Evolutionary conservation across 2,329 filamentous ascomycete species (phyloP).

Genomic region (Dactylonectria macrodidyma): DNA sequence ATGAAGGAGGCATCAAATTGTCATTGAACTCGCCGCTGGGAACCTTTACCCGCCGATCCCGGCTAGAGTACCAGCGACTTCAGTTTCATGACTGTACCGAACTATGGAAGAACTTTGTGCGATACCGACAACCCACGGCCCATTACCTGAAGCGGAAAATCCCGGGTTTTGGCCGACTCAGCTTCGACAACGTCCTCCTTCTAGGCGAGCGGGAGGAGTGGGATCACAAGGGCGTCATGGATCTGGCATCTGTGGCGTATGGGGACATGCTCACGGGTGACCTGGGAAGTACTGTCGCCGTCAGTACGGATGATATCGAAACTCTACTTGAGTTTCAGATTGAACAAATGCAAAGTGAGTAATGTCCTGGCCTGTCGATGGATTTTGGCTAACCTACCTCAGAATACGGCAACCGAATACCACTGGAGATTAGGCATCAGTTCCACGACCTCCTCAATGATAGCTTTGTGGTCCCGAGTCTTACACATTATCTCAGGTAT

Average conservation of each 20-base stretch:
- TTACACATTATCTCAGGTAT: slow-evolving; percentile 82
- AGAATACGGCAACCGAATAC: slow-evolving; percentile 85
- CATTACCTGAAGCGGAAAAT: slow-evolving; percentile 75
- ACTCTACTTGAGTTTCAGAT: slow-evolving; percentile 90
- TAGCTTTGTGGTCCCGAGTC: slow-evolving; percentile 77
- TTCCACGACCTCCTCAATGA: slow-evolving; percentile 79
- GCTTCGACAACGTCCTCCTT: slow-evolving; percentile 71
- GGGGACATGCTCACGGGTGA: slow-evolving; percentile 67
- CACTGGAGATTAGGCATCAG: slow-evolving; percentile 79
- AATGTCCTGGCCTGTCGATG: neutral
- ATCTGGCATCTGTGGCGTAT: slow-evolving; percentile 64
- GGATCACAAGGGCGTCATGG: slow-evolving; percentile 58
- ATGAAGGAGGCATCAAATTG: slow-evolving; percentile 71
- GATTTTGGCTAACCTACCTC: slow-evolving; percentile 22
- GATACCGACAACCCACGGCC: slow-evolving; percentile 84
- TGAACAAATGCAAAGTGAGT: slow-evolving; percentile 84
- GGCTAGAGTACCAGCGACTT: slow-evolving; percentile 84
- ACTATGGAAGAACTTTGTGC: slow-evolving; percentile 87
- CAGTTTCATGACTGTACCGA: slow-evolving; percentile 84
- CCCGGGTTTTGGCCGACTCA: slow-evolving; percentile 68
- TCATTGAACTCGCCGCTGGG: slow-evolving; percentile 85
- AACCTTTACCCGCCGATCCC: slow-evolving; percentile 81
- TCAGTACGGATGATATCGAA: slow-evolving; percentile 86
- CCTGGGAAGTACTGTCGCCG: slow-evolving; percentile 57
- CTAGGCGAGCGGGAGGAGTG: slow-evolving; percentile 67